Percentiles rank a stretch among this genome's conserved stretches.
These are phyloP conservation scores for Trametes sanguinea DNA, from an alignment of 768 basidiomycete genomes.

Conservation along the genomic window DNA sequence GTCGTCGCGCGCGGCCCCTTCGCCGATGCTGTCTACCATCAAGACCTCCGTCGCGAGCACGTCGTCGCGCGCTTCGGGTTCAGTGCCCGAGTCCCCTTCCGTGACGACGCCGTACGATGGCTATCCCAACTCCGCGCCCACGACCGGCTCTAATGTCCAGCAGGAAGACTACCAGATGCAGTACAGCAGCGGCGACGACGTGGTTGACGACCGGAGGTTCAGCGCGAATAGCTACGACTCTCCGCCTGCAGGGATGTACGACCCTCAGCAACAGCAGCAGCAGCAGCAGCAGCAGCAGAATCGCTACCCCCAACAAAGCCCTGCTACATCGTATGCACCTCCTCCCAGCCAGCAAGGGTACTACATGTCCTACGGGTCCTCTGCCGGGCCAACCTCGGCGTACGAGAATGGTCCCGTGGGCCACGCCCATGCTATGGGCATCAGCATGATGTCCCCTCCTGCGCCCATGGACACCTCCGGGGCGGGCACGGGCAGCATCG, in stretches of 20 bases:
- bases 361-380: slow-evolving; percentile 21
- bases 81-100: slow-evolving; percentile 13
- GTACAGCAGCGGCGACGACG: slow-evolving; percentile 22
- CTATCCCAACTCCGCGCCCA: slow-evolving; percentile 3
- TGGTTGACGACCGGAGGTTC: slow-evolving; percentile 22
- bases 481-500: slow-evolving; percentile 4
- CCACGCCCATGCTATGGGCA: slow-evolving; percentile 7
- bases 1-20: not conserved
- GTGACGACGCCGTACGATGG: slow-evolving; percentile 11
- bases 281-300: slow-evolving; percentile 7
- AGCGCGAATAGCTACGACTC: slow-evolving; percentile 23
- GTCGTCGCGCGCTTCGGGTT: not conserved
- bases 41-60: not conserved
- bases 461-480: slow-evolving; percentile 9
- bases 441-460: slow-evolving; percentile 7
- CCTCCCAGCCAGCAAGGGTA: slow-evolving; percentile 21
- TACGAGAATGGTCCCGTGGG: slow-evolving; percentile 15
- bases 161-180: slow-evolving; percentile 25
- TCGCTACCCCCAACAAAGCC: slow-evolving; percentile 9
- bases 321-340: slow-evolving; percentile 14
- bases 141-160: slow-evolving; percentile 5
- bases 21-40: slow-evolving; percentile 1
- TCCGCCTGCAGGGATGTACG: slow-evolving; percentile 23
- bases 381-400: slow-evolving; percentile 16
- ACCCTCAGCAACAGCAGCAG: slow-evolving; percentile 16